These are phyloP conservation scores for Calonectria hawksworthii DNA, from an alignment of 2,329 filamentous ascomycete species.

Conservation along the genomic window DNA sequence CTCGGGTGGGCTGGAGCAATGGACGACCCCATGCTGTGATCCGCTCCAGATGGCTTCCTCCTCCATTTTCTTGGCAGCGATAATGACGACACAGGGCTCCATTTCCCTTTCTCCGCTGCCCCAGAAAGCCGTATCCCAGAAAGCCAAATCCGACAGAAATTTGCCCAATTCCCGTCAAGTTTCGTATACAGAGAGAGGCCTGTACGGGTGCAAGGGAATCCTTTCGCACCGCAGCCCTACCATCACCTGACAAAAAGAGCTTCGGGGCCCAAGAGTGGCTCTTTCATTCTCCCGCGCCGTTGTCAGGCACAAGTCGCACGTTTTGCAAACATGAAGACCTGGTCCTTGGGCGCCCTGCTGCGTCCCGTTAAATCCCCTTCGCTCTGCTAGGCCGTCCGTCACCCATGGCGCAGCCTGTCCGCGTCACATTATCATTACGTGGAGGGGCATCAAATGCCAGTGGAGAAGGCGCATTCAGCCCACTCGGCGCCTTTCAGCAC, in stretches of 20 bases:
- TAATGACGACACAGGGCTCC: constrained; percentile 1
- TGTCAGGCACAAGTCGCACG: neutral
- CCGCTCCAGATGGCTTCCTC: neutral
- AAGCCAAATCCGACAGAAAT: neutral
- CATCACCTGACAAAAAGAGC: neutral
- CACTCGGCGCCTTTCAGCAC: neutral
- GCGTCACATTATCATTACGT: constrained; percentile 6
- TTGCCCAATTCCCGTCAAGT: neutral
- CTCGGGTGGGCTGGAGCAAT: neutral
- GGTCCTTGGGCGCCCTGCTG: neutral
- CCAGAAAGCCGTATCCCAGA: neutral
- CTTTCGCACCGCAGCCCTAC: neutral
- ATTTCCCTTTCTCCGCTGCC: neutral
- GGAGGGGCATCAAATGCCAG: neutral
- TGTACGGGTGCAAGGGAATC: neutral
- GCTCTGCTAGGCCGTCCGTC: neutral
- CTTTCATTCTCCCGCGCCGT: neutral
- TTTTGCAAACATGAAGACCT: neutral
- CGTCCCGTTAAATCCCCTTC: neutral
- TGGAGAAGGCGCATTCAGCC: neutral
- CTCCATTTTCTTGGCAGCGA: constrained; percentile 2
- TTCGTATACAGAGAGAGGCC: neutral
- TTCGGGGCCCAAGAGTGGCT: neutral
- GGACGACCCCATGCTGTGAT: neutral
- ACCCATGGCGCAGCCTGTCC: neutral